Evolutionary conservation across 2,329 filamentous ascomycete species (phyloP), one percentile per base, ranked within the genome.

Genomic region (Fusarium tuaranense): DNA sequence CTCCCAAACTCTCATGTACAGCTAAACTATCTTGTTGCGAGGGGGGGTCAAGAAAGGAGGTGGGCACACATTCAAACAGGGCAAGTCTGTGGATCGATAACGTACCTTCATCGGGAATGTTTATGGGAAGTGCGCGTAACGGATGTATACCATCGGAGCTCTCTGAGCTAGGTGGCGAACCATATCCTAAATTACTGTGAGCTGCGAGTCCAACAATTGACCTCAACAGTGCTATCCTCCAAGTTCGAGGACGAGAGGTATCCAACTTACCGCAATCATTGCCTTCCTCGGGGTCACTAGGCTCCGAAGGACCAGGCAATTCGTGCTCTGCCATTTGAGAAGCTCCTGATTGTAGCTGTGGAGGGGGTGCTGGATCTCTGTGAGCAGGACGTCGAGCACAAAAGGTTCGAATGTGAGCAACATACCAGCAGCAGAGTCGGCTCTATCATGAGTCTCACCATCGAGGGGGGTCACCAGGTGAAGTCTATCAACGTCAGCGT

Each of bases 11-110:
- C 25, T 13, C 22, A 25, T 44, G 36, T 64, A 25, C 16, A 48
- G 44, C 14, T 48, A 25, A 48, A 25, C 22, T 25, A 14, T 48
- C 44, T 48, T 48, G 44, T 22, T 25, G n/a, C 25, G 16, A 46
- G 41, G 34, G 41, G 34, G 34, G 48, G 27, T 48, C 13, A 53
- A 36, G 62, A 58, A 25, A 38, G n/a, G 3, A 32, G 55, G 27
- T 34, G 27, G 48, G 39, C 27, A 64, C 36, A 36, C 27, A 14
- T 46, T 62, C 27, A 41, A 30, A 22, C 57, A 53, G 38, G 22
- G 48, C 34, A 60, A 60, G 57, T 20, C n/a, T 57, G n/a, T 34
- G 36, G 65, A n/a, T 63, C 27, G 27, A 30, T 48, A 63, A 63
- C 65, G 14, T 60, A 68, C 60, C 66, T 30, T 32, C 32, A 53